These are phyloP conservation scores for Angomonas ambiguus DNA, from an alignment of 208 protist genomes.

Conservation along the genomic window DNA sequence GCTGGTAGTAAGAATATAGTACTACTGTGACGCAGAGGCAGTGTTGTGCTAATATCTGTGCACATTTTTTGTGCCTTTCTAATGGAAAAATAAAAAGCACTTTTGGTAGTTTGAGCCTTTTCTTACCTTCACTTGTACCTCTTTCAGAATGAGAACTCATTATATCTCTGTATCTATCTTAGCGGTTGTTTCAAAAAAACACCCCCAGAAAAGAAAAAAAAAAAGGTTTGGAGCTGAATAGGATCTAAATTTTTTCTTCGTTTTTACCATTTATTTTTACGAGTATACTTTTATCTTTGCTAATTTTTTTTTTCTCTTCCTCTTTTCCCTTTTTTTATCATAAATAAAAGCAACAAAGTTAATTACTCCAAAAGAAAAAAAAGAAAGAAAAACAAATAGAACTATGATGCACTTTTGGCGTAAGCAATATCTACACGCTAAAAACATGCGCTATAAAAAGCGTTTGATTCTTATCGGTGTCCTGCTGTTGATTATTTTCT, in stretches of 20 bases:
- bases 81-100: background rate
- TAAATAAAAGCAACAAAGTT: constrained; percentile 2
- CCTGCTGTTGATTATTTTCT: background rate
- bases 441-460: background rate
- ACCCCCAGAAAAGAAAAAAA: too few species aligned
- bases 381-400: background rate
- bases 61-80: constrained; percentile 1
- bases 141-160: too few species aligned
- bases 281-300: background rate
- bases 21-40: too few species aligned
- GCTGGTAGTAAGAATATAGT: too few species aligned
- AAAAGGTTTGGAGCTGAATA: too few species aligned
- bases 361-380: background rate
- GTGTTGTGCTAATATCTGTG: too few species aligned
- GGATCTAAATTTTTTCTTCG: background rate
- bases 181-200: too few species aligned
- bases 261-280: constrained; percentile 1
- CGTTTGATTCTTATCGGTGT: background rate
- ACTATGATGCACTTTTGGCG: background rate
- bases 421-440: background rate
- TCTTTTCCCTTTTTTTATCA: background rate
- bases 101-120: constrained; percentile 3
- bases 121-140: background rate
- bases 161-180: too few species aligned
- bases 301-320: background rate